These are phyloP conservation scores for Picea glauca DNA, from an alignment of 75 land plant species.

Conservation along the genomic window DNA sequence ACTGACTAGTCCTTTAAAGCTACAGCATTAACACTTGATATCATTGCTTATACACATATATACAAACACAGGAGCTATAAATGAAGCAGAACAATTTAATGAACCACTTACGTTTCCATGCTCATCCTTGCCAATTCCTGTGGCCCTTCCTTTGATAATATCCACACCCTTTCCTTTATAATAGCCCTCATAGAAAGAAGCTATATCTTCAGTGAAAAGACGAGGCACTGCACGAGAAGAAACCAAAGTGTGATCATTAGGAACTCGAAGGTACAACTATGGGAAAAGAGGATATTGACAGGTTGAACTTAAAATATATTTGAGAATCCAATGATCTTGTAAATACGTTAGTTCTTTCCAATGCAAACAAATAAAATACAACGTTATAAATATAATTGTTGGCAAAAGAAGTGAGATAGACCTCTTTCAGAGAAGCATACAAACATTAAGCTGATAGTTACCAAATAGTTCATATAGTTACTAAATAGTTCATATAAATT, in stretches of 20 bases:
- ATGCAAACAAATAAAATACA: too few relatives aligned
- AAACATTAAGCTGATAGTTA: too few relatives aligned
- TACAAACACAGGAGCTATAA: neutral
- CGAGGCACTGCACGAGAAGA: slow-evolving; percentile 74
- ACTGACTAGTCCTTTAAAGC: neutral
- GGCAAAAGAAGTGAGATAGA: too few relatives aligned
- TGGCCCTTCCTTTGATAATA: slow-evolving; percentile 91
- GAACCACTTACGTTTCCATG: slow-evolving; percentile 63
- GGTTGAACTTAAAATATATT: neutral
- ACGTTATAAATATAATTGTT: too few relatives aligned
- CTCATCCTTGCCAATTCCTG: slow-evolving; percentile 66
- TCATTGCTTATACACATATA: neutral
- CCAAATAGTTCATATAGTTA: too few relatives aligned
- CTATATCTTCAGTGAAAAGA: slow-evolving; percentile 83
- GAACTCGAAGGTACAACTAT: neutral
- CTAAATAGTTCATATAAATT: too few relatives aligned
- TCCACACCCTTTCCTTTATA: slow-evolving; percentile 78
- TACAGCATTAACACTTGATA: neutral
- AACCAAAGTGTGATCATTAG: neutral
- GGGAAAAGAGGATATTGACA: neutral
- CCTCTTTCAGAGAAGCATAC: too few relatives aligned
- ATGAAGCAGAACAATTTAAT: neutral
- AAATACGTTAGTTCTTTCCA: too few relatives aligned
- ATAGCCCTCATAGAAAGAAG: slow-evolving; percentile 95
- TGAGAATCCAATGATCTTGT: too few relatives aligned